A percentile compares a stretch with the other conserved stretches of the same genome.
phyloP scores from a whole-genome alignment of 2,329 filamentous ascomycete genomes.

The Blastomyces gilchristii region DNA sequence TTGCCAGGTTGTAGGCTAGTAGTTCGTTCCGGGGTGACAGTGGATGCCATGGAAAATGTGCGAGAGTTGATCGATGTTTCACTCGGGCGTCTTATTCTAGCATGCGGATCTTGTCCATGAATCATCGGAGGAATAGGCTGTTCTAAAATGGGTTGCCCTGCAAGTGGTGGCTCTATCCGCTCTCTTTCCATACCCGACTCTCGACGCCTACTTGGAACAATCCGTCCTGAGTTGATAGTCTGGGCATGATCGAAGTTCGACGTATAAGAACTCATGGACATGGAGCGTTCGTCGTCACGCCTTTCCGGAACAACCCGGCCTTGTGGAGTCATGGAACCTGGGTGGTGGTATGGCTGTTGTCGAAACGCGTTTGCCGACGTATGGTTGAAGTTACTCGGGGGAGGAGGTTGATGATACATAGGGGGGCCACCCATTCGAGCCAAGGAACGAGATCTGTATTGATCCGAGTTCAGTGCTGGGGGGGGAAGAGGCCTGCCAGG shows the following conservation, averaged over 20 bases:
- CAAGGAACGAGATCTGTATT: constrained; percentile 87
- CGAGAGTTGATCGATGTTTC: constrained; percentile 41
- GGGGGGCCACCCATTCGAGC: constrained; percentile 64
- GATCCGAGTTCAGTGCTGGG: constrained; percentile 71
- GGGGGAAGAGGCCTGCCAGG: constrained; percentile 50
- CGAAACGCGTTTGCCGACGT: constrained; percentile 67
- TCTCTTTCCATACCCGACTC: constrained; percentile 38
- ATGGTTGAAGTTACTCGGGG: constrained; percentile 52
- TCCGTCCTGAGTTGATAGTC: constrained; percentile 74
- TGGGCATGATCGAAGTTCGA: constrained; percentile 68
- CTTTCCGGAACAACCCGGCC: constrained; percentile 85
- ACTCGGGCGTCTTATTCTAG: constrained; percentile 32
- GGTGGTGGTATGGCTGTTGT: constrained; percentile 58
- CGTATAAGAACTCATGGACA: constrained; percentile 85
- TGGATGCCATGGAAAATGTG: constrained; percentile 87
- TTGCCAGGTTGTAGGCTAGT: constrained; percentile 47
- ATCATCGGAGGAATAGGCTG: neutral
- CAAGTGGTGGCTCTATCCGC: constrained; percentile 21
- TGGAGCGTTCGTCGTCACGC: constrained; percentile 84
- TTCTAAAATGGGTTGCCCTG: constrained; percentile 41
- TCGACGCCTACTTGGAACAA: constrained; percentile 68
- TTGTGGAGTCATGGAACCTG: constrained; percentile 72
- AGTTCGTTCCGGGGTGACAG: constrained; percentile 46
- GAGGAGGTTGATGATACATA: constrained; percentile 52
- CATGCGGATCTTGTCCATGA: constrained; percentile 16